Percentiles rank a stretch among this genome's conserved stretches.
These are phyloP conservation scores for Chionographis japonica DNA, from an alignment of 106 monocot species.

Conservation along the genomic window DNA sequence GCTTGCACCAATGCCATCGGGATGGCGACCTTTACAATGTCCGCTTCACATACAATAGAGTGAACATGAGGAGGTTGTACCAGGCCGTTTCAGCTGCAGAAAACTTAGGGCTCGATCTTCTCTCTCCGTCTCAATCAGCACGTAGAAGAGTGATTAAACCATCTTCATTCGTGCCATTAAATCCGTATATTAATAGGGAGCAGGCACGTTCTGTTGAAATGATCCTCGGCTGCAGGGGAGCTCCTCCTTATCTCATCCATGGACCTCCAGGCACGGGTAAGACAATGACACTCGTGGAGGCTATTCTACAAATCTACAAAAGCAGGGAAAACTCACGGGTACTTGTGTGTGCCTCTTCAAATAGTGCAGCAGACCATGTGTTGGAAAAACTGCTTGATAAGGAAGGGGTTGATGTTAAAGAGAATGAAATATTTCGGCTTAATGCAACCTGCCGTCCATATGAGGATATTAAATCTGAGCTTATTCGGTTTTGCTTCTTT, in stretches of 20 bases:
- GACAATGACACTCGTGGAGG: conserved; percentile 80
- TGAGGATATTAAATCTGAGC: conserved; percentile 78
- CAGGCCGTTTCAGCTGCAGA: conserved; percentile 60
- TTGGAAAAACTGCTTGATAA: conserved; percentile 56
- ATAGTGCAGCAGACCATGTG: conserved; percentile 86
- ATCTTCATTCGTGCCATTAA: conserved; percentile 32
- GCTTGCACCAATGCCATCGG: conserved; percentile 43
- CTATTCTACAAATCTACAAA: conserved; percentile 64
- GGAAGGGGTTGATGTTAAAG: conserved; percentile 23
- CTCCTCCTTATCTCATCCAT: conserved; percentile 85
- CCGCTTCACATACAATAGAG: conserved; percentile 82
- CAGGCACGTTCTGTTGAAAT: conserved; percentile 58
- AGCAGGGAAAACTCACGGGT: conserved; percentile 35
- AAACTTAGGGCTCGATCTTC: conserved; percentile 39
- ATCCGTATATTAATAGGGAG: conserved; percentile 59
- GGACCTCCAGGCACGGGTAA: conserved; percentile 98
- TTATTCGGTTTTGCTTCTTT: conserved; percentile 74
- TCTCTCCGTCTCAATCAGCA: conserved; percentile 51
- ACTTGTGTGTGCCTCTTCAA: conserved; percentile 91
- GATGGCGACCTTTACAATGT: conserved; percentile 60
- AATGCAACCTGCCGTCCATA: conserved; percentile 75
- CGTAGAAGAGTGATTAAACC: conserved; percentile 28
- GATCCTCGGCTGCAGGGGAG: conserved; percentile 81
- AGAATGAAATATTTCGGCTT: conserved; percentile 64
- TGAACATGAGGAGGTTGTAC: conserved; percentile 75